These are phyloP conservation scores for Cercospora zeina DNA, from an alignment of 2,329 filamentous ascomycete species.

Conservation along the genomic window DNA sequence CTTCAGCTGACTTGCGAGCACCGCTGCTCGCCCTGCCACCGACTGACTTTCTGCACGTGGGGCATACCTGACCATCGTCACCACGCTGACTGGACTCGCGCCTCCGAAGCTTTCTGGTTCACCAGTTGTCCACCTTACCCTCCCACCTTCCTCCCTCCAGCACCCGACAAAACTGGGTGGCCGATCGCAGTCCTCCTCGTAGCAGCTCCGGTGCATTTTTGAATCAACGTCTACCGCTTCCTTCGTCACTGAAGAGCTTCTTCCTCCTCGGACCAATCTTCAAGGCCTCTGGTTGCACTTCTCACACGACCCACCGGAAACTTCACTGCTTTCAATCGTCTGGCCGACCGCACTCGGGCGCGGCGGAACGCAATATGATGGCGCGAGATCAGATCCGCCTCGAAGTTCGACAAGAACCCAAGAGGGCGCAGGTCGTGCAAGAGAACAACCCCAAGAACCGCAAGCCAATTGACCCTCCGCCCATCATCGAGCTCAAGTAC, in stretches of 20 bases:
- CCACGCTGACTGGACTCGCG: constrained; percentile 5
- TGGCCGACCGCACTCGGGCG: constrained; percentile 8
- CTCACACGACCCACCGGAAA: constrained; percentile 11
- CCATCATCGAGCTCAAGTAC: constrained; percentile 72
- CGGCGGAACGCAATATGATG: constrained; percentile 51
- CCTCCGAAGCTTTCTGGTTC: constrained; percentile 2
- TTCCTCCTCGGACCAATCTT: background rate
- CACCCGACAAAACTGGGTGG: background rate
- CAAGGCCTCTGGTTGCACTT: constrained; percentile 8
- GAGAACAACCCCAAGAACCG: constrained; percentile 47
- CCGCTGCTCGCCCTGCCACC: constrained; percentile 7
- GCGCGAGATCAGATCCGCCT: constrained; percentile 23
- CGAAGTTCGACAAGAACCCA: constrained; percentile 30
- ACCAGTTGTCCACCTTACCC: background rate
- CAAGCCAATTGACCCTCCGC: constrained; percentile 85
- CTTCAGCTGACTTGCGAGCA: constrained; percentile 17
- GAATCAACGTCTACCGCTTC: constrained; percentile 16
- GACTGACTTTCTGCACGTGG: constrained; percentile 13
- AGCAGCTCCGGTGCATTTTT: constrained; percentile 9
- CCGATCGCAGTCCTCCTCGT: constrained; percentile 3
- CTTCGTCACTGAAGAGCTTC: background rate
- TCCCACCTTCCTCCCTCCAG: background rate
- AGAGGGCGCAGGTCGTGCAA: constrained; percentile 30
- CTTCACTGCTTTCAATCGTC: constrained; percentile 10
- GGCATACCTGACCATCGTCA: constrained; percentile 8